A percentile compares a stretch with the other conserved stretches of the same genome.
Conservation (phyloP, 805 yeast species). For the Ogataea ganodermae region DNA sequence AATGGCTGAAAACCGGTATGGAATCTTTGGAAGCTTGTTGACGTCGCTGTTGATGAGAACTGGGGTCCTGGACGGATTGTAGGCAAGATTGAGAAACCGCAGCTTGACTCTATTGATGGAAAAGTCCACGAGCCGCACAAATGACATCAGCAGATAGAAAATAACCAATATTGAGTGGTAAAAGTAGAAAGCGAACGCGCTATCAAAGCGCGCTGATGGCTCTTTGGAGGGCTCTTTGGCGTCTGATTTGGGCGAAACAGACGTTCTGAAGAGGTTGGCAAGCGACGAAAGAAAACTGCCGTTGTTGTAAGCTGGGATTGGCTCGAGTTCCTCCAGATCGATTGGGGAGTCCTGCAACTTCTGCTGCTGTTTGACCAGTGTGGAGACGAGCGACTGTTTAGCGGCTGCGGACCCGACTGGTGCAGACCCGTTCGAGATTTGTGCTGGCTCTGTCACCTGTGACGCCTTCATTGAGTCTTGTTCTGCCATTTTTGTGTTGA, state of each 20-base stretch:
- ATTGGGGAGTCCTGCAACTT: slow-evolving; percentile 8
- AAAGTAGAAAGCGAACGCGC: slow-evolving; percentile 32
- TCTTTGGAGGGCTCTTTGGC: slow-evolving; percentile 8
- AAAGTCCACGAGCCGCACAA: slow-evolving; percentile 54
- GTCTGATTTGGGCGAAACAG: slow-evolving; percentile 20
- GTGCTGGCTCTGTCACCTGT: slow-evolving; percentile 9
- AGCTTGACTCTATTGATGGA: slow-evolving; percentile 54
- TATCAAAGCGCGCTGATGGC: slow-evolving; percentile 3
- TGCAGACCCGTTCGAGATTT: slow-evolving; percentile 12
- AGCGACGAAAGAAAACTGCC: slow-evolving; percentile 23
- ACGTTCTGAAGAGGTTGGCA: slow-evolving; percentile 22
- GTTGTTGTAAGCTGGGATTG: slow-evolving; percentile 22
- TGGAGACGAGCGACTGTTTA: slow-evolving; percentile 10
- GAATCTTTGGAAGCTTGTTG: slow-evolving; percentile 68
- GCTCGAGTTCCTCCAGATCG: slow-evolving; percentile 10
- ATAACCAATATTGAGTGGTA: slow-evolving; percentile 52
- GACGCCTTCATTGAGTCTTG: slow-evolving; percentile 17
- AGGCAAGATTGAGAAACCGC: slow-evolving; percentile 60
- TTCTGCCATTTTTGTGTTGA: neutral
- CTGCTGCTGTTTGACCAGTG: slow-evolving; percentile 16
- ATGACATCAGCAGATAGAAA: slow-evolving; percentile 57
- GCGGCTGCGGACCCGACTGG: slow-evolving; percentile 1
- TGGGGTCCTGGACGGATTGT: slow-evolving; percentile 75
- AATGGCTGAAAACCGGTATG: slow-evolving; percentile 75
- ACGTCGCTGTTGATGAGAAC: slow-evolving; percentile 86